These are phyloP conservation scores for Cyberlindnera mrakii DNA, from an alignment of 805 yeast species.

Conservation along the genomic window DNA sequence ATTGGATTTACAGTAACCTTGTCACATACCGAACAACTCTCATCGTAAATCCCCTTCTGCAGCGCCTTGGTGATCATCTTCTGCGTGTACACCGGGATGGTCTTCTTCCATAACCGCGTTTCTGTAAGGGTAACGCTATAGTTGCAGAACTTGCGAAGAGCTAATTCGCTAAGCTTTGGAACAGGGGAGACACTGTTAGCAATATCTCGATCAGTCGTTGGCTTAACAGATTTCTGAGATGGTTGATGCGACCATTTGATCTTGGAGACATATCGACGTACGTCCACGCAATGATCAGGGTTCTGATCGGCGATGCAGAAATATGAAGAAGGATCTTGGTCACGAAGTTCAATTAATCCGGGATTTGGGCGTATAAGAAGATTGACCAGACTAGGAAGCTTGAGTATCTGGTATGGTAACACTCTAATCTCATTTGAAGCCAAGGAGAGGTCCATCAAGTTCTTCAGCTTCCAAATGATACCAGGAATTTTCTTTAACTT, in stretches of 20 bases:
- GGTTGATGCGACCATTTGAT: conserved; percentile 20
- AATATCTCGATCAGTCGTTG: conserved; percentile 17
- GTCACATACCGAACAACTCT: conserved; percentile 47
- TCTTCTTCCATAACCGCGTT: conserved; percentile 45
- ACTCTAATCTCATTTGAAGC: conserved; percentile 44
- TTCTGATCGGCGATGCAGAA: conserved; percentile 21
- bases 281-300: conserved; percentile 10
- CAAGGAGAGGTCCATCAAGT: conserved; percentile 45
- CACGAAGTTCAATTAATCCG: conserved; percentile 19
- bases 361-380: conserved; percentile 56
- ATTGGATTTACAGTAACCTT: conserved; percentile 45
- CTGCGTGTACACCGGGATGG: conserved; percentile 41
- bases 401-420: conserved; percentile 49
- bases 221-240: not conserved
- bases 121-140: conserved; percentile 52
- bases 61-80: conserved; percentile 43
- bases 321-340: conserved; percentile 10
- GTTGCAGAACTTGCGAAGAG: conserved; percentile 41
- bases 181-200: conserved; percentile 23
- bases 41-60: conserved; percentile 44
- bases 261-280: conserved; percentile 20
- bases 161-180: conserved; percentile 42
- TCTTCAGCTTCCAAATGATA: conserved; percentile 33
- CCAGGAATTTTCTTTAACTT: conserved; percentile 42
- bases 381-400: conserved; percentile 34